phyloP scores from a whole-genome alignment of 192 early-diverging fungal species.

The Backusella macrospora region DNA sequence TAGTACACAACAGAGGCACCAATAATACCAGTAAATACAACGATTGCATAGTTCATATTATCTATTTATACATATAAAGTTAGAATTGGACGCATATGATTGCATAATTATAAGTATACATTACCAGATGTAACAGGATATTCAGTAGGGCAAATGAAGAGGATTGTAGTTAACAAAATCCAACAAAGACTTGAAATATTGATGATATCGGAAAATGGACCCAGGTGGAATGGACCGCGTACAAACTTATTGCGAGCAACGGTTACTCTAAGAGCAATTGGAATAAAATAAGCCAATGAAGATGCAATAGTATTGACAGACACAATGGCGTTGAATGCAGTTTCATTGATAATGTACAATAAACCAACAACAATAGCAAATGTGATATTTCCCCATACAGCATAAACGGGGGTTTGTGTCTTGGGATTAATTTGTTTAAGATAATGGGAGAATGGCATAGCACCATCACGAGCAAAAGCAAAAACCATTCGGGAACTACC shows the following conservation, averaged over 20 bases:
- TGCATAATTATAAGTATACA: neutral
- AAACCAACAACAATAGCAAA: slow-evolving; percentile 50
- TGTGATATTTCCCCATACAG: slow-evolving; percentile 50
- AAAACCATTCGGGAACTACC: slow-evolving; percentile 57
- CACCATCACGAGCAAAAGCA: slow-evolving; percentile 55
- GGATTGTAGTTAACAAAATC: slow-evolving; percentile 40
- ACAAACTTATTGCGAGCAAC: slow-evolving; percentile 46
- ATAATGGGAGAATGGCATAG: slow-evolving; percentile 44
- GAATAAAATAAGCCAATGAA: slow-evolving; percentile 52
- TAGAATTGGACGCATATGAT: neutral
- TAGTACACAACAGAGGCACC: slow-evolving; percentile 46
- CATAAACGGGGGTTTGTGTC: slow-evolving; percentile 44
- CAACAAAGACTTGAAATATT: slow-evolving; percentile 38
- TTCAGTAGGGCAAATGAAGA: slow-evolving; percentile 49
- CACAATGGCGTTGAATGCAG: slow-evolving; percentile 52
- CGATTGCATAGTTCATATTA: slow-evolving; percentile 53
- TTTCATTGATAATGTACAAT: slow-evolving; percentile 47
- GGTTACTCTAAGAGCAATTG: slow-evolving; percentile 48
- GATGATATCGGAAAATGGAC: slow-evolving; percentile 43
- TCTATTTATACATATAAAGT: neutral
- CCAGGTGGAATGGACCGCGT: slow-evolving; percentile 52
- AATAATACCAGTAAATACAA: slow-evolving; percentile 42
- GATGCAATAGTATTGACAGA: slow-evolving; percentile 59
- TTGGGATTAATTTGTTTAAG: slow-evolving; percentile 41
- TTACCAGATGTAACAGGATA: slow-evolving; percentile 45